Percentiles rank a stretch among this genome's conserved stretches.
Conservation (phyloP, 306 rosid genomes). For the Lathyrus sativus region DNA sequence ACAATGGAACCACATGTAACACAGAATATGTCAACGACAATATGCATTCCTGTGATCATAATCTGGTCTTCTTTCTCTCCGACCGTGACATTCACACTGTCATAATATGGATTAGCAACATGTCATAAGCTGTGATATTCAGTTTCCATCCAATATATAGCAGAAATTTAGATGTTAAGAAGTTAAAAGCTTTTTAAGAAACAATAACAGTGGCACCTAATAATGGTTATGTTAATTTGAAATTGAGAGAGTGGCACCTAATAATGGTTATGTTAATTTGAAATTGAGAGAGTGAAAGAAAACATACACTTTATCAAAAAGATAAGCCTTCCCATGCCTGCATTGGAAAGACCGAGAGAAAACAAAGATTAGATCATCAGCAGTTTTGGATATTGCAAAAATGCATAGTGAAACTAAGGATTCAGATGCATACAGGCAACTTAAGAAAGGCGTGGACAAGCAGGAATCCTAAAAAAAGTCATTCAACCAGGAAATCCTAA, state of each 20-base stretch:
- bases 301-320: conserved; percentile 70
- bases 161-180: too few species aligned
- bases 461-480: too few species aligned
- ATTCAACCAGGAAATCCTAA: too few species aligned
- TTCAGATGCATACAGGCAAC: too few species aligned
- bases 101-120: conserved; percentile 27
- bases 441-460: too few species aligned
- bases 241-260: too few species aligned
- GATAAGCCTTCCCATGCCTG: conserved; percentile 79
- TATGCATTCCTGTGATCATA: conserved; percentile 78
- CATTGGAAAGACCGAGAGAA: conserved; percentile 58
- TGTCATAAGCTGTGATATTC: neutral
- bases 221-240: conserved; percentile 21
- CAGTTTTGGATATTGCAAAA: conserved; percentile 10
- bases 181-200: too few species aligned
- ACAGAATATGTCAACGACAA: conserved; percentile 75
- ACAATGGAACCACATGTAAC: conserved; percentile 70
- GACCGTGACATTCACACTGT: conserved; percentile 66
- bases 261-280: too few species aligned
- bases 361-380: conserved; percentile 36
- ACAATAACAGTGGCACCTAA: neutral
- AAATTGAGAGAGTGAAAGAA: neutral
- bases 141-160: conserved; percentile 6
- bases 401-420: too few species aligned
- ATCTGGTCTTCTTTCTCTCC: conserved; percentile 69